phyloP scores from a whole-genome alignment of 192 early-diverging fungal species.

The Phlyctochytrium planicorne region DNA sequence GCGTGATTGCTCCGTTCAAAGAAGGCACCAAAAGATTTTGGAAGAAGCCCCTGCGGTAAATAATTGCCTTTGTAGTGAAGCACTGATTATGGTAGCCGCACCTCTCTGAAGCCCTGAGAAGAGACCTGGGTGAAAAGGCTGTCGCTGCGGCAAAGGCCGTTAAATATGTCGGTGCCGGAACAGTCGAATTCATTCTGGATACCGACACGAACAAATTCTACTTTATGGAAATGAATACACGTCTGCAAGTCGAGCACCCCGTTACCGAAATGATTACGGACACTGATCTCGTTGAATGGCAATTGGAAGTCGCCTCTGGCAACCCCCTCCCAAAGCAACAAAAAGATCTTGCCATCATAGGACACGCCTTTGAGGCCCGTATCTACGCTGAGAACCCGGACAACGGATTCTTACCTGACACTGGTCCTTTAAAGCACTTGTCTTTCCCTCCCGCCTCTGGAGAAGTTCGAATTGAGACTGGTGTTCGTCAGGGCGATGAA shows the following conservation, averaged over 20 bases:
- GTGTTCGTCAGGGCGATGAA: slow-evolving; percentile 85
- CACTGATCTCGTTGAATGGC: slow-evolving; percentile 94
- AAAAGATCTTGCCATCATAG: slow-evolving; percentile 68
- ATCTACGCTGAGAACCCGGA: slow-evolving; percentile 96
- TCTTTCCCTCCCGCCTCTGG: slow-evolving; percentile 62
- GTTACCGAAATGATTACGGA: slow-evolving; percentile 94
- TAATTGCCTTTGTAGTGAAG: neutral
- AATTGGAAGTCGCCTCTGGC: slow-evolving; percentile 90
- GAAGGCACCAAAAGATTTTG: slow-evolving; percentile 94
- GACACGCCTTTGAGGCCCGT: slow-evolving; percentile 95
- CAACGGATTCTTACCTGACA: slow-evolving; percentile 88
- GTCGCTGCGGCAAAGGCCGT: slow-evolving; percentile 93
- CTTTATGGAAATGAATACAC: slow-evolving; percentile 98
- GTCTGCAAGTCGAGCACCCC: slow-evolving; percentile 95
- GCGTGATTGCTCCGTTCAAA: slow-evolving; percentile 92
- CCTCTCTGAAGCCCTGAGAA: slow-evolving; percentile 69
- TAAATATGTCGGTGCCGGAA: slow-evolving; percentile 90
- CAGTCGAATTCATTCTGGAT: slow-evolving; percentile 97
- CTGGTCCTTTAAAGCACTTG: slow-evolving; percentile 81
- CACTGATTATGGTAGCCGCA: slow-evolving; percentile 50
- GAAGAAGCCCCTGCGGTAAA: slow-evolving; percentile 89
- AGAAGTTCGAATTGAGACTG: slow-evolving; percentile 86
- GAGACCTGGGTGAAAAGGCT: slow-evolving; percentile 78
- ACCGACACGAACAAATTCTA: slow-evolving; percentile 83
- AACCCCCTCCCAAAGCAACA: slow-evolving; percentile 77